These are phyloP conservation scores for Ophiocordyceps sinensis DNA, from an alignment of 2,329 filamentous ascomycete species.

Conservation along the genomic window DNA sequence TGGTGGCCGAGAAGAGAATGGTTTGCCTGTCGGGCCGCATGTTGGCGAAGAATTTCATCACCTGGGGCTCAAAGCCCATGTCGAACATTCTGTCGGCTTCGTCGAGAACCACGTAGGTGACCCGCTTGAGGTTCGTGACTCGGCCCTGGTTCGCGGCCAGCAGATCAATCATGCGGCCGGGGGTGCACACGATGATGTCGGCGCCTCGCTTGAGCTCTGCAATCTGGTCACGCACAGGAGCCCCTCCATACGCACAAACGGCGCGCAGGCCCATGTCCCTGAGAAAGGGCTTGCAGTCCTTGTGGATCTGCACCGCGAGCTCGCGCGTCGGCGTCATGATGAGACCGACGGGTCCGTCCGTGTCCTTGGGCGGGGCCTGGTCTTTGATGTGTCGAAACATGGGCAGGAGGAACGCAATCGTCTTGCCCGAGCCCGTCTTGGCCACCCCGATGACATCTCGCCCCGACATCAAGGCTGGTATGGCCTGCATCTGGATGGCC, in stretches of 20 bases:
- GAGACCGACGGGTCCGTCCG: constrained; percentile 76
- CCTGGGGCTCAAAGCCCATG: constrained; percentile 97
- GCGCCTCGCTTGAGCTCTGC: constrained; percentile 89
- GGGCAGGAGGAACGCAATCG: constrained; percentile 83
- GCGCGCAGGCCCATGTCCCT: constrained; percentile 74
- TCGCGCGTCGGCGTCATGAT: constrained; percentile 94
- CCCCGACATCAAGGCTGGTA: constrained; percentile 91
- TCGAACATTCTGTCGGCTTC: constrained; percentile 99
- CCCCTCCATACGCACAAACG: constrained; percentile 87
- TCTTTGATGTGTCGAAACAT: constrained; percentile 99
- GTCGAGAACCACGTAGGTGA: constrained; percentile 89
- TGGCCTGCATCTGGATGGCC: constrained; percentile 86
- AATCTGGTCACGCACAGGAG: constrained; percentile 95
- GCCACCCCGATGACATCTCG: constrained; percentile 92
- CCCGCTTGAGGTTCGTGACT: constrained; percentile 77
- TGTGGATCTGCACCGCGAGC: constrained; percentile 83
- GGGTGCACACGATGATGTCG: constrained; percentile 89
- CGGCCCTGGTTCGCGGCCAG: constrained; percentile 86
- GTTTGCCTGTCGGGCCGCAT: constrained; percentile 87
- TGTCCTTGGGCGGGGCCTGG: constrained; percentile 64
- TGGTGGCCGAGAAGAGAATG: constrained; percentile 91
- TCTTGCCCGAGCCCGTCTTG: constrained; percentile 96
- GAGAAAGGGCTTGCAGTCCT: constrained; percentile 87
- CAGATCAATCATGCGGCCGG: constrained; percentile 90
- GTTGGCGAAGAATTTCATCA: constrained; percentile 90